Evolutionary conservation across 2,329 filamentous ascomycete genomes (phyloP), one percentile per base, ranked within the genome.

Genomic region (Alternaria brassicicola): DNA sequence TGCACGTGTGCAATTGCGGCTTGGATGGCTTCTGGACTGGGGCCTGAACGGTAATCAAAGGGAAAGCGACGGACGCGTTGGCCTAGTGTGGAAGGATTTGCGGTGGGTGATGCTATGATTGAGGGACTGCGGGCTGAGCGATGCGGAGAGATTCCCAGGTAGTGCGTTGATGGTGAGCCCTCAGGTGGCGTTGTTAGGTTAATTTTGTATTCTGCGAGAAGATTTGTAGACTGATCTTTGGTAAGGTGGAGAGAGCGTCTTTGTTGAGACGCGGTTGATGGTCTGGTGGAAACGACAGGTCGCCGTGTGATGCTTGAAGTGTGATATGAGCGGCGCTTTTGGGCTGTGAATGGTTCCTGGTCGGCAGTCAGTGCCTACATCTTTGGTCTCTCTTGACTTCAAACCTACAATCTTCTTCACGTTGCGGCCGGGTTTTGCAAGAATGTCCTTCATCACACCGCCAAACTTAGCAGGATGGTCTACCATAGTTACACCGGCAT

Each of bases 381-480:
- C n/a, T 41, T 7, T 7, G 2, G 19, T 8, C 2, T 26, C 10
- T 23, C 9, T 31, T 21, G 19, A 39, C 19, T 38, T 17, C 23
- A 17, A 13, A 60, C 74, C 63, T 65, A 76, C 76, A 50, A 78
- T 79, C 59, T 78, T 77, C 55, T 70, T 67, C 30, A 81, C 73
- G 53, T 77, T 71, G 56, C 78, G 64, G 62, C 78, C 79, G 46
- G 76, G 76, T 35, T 79, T 77, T 15, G 74, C 76, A 4, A 93
- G 78, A 13, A 90, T 78, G 3, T 79, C 78, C 73, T 87, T 89
- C 82, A 93, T 86, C 0, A 86, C 85, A 19, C 83, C 62, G 9
- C 91, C 91, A 61, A 94, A 90, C 61, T 90, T 88, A 47, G 90
- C 88, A 0, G 91, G 91, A 69, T 93, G 90, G 59, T 90, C 86